These are phyloP conservation scores for Aquilaria malaccensis DNA, from an alignment of 345 rosid species.

Conservation along the genomic window DNA sequence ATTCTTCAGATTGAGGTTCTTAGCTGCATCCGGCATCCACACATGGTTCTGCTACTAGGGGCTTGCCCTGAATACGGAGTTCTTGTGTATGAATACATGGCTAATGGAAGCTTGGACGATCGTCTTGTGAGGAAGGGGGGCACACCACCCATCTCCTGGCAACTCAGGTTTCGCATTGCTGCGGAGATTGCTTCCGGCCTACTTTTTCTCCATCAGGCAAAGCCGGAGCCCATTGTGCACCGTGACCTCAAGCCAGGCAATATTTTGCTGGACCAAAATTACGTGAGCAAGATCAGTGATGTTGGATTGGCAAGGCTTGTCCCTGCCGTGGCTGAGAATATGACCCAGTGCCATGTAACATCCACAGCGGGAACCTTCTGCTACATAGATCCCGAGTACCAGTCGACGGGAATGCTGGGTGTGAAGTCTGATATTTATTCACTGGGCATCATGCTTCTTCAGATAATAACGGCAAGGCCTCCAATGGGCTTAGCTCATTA, in stretches of 20 bases:
- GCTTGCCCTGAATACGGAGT: constrained; percentile 93
- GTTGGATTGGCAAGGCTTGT: constrained; percentile 88
- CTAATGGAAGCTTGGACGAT: constrained; percentile 84
- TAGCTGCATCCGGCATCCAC: constrained; percentile 89
- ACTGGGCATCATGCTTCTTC: constrained; percentile 75
- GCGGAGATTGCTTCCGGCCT: constrained; percentile 81
- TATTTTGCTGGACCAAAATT: constrained; percentile 77
- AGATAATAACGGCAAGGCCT: constrained; percentile 63
- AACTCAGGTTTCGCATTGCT: constrained; percentile 76
- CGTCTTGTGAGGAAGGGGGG: constrained; percentile 45
- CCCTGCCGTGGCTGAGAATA: constrained; percentile 71
- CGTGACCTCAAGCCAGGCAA: constrained; percentile 94
- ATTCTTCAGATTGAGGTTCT: constrained; percentile 68
- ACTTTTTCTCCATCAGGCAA: constrained; percentile 87
- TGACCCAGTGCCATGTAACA: constrained; percentile 62
- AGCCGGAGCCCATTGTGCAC: constrained; percentile 96
- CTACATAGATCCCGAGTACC: constrained; percentile 96
- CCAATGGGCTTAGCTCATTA: constrained; percentile 67
- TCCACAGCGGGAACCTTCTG: constrained; percentile 90
- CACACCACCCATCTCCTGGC: constrained; percentile 72
- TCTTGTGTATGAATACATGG: constrained; percentile 88
- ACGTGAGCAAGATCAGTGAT: constrained; percentile 75
- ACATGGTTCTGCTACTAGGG: constrained; percentile 93
- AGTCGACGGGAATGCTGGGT: constrained; percentile 90
- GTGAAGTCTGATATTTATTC: constrained; percentile 92